These are phyloP conservation scores for Aspergillus indologenus DNA, from an alignment of 495 filamentous ascomycete genomes.

Conservation along the genomic window DNA sequence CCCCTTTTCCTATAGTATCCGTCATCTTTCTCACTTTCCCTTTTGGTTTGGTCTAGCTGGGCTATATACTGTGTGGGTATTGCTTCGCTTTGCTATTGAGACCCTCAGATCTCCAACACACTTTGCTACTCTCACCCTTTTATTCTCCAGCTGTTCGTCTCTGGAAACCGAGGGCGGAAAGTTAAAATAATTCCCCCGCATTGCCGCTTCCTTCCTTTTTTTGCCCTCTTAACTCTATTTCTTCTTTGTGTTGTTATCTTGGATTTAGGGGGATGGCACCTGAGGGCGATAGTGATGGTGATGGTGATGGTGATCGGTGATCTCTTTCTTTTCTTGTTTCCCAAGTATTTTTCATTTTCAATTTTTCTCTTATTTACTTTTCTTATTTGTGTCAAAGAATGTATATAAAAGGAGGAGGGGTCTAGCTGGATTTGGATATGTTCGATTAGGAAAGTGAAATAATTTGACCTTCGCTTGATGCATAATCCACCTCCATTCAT, in stretches of 20 bases:
- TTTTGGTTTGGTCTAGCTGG: neutral
- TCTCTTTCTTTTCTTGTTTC: neutral
- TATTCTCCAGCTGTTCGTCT: too few relatives aligned
- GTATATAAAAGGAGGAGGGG: neutral
- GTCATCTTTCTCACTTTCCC: too few relatives aligned
- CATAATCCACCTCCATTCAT: neutral
- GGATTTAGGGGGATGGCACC: too few relatives aligned
- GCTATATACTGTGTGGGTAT: neutral
- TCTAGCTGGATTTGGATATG: neutral
- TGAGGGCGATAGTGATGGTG: neutral
- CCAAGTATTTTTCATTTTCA: conserved; percentile 8
- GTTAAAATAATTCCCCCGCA: too few relatives aligned
- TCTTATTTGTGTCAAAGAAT: neutral
- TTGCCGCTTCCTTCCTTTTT: too few relatives aligned
- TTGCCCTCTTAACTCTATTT: too few relatives aligned
- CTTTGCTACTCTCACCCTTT: too few relatives aligned
- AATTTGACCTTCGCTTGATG: neutral
- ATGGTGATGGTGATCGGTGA: neutral
- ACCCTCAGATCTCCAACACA: too few relatives aligned
- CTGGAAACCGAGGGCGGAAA: too few relatives aligned
- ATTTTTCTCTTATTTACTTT: conserved; percentile 1
- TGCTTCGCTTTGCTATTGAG: neutral
- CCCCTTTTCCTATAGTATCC: neutral
- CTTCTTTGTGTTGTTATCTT: too few relatives aligned
- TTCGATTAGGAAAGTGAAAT: neutral